Base-by-base conservation (phyloP, 495 filamentous ascomycete genomes). In the Polyplosphaeria fusca region DNA sequence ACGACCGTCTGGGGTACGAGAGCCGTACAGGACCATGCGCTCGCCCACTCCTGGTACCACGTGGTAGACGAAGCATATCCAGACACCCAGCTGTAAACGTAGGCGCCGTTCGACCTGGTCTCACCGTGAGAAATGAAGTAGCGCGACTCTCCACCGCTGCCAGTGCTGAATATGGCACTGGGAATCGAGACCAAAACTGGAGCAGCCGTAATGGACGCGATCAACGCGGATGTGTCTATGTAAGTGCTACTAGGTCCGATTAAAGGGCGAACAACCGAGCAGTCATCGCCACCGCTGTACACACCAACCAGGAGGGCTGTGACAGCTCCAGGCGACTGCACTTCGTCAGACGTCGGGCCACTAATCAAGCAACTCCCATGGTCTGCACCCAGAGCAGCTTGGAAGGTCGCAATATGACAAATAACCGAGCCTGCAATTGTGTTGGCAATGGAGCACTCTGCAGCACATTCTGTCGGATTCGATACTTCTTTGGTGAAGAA, bases 401-500 rank as follows among this genome's bases (percentile, higher is more conserved):
- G 43, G 25, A 63, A 58, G 9, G 40, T 52, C 7, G 42, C 42
- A 26, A 37, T 44, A 30, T 47, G 23, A 27, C 58, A 61, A 5
- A 54, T 19, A 7, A 38, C 22, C 19, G 49, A 30, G 28, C 45
- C 23, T 14, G 42, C 35, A 3, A 16, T 24, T 14, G 52, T 30
- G 23, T 63, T 58, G 5, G 56, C 26, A 7, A 47, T 41, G 5
- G 55, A 64, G 30, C 61, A 64, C 28, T 64, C 61, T 12, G 30
- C 51, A 25, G 55, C 61, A 27, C 50, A 64, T 7, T 44, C 49
- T 9, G 49, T 49, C 16, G 53, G 23, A 18, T 40, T 47, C 14
- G 47, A 26, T 3, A 47, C 30, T 5, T 32, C 13, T 18, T 19
- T 30, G 16, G 40, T 47, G 39, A 42, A 32, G 0, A 61, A 19